phyloP scores from a whole-genome alignment of 192 early-diverging fungal genomes.

The Umbelopsis sp. region DNA sequence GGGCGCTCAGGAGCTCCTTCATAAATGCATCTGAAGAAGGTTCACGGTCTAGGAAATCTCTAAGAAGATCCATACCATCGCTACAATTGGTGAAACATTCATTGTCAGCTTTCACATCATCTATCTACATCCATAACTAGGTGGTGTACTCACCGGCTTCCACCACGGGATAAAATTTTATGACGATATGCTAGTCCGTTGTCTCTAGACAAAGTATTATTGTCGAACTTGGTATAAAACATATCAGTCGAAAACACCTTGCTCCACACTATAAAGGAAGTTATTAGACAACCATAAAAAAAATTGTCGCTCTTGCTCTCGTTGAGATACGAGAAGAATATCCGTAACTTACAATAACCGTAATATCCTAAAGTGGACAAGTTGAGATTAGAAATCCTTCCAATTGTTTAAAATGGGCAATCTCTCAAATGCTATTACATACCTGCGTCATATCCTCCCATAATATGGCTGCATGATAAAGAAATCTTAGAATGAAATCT shows the following conservation, averaged over 20 bases:
- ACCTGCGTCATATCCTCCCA: conserved; percentile 73
- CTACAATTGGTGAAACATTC: conserved; percentile 20
- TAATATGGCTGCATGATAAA: conserved; percentile 67
- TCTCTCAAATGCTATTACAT: not conserved
- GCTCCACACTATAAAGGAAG: conserved; percentile 53
- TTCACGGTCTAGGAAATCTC: conserved; percentile 78
- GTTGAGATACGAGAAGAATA: not conserved
- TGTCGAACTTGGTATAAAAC: conserved; percentile 70
- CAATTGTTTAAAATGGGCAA: not conserved
- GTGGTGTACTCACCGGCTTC: conserved; percentile 44
- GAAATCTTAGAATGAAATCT: conserved; percentile 22
- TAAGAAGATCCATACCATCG: conserved; percentile 73
- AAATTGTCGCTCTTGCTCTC: too few species aligned
- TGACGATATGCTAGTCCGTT: conserved; percentile 75
- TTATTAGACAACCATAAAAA: not conserved
- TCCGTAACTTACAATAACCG: not conserved
- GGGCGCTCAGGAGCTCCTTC: conserved; percentile 63
- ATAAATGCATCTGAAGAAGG: conserved; percentile 81
- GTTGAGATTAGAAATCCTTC: not conserved
- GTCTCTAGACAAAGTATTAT: conserved; percentile 57
- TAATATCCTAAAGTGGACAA: conserved; percentile 8
- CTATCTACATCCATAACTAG: not conserved
- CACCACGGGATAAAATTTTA: conserved; percentile 73
- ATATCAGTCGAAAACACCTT: conserved; percentile 84
- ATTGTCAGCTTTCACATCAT: too few species aligned